phyloP scores from a whole-genome alignment of 169 alveolate species.

The Eimeria maxima region DNA sequence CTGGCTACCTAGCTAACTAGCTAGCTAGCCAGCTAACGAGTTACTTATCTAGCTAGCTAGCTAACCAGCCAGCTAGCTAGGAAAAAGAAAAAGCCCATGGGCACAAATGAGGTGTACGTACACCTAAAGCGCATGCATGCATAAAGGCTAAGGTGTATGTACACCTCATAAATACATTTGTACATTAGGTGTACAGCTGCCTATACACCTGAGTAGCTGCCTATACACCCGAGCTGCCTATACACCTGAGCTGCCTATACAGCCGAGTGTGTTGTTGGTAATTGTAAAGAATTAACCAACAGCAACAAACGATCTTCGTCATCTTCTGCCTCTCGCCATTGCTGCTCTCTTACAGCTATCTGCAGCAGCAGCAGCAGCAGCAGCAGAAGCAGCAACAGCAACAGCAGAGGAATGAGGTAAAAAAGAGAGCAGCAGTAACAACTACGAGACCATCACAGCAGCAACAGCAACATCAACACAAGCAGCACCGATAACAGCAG shows the following conservation, averaged over 20 bases:
- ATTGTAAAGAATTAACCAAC: background rate
- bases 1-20: too few relatives aligned
- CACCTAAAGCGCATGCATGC: background rate
- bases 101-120: background rate
- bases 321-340: background rate
- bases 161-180: background rate
- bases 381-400: background rate
- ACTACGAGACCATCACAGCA: background rate
- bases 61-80: too few relatives aligned
- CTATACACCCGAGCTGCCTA: background rate
- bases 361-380: conserved; percentile 29
- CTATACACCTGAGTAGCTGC: background rate
- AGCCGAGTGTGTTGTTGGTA: background rate
- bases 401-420: background rate
- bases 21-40: too few relatives aligned
- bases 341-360: background rate
- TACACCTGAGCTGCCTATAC: background rate
- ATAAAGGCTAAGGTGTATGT: background rate
- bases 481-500: background rate
- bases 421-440: too few relatives aligned
- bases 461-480: background rate
- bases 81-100: too few relatives aligned
- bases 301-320: background rate
- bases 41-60: too few relatives aligned
- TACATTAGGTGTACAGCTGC: background rate